Conservation (phyloP, 169 alveolate genomes). For the Cryptosporidium sp. region DNA sequence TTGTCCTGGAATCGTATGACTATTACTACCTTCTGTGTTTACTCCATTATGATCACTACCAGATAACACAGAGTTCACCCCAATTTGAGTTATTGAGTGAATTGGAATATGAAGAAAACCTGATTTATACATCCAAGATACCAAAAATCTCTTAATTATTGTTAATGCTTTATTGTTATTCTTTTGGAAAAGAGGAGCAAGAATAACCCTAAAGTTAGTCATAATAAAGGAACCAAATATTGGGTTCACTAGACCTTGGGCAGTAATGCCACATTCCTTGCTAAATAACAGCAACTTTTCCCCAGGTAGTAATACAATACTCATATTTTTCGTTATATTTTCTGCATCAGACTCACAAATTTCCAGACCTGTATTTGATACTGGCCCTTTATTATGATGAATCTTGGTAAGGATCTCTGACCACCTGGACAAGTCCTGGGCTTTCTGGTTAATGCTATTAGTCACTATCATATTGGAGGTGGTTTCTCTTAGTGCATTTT, state of each 20-base stretch:
- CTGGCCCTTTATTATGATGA: neutral
- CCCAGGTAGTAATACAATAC: conserved; percentile 34
- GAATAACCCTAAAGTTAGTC: conserved; percentile 37
- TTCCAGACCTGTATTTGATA: conserved; percentile 5
- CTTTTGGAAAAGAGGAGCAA: conserved; percentile 60
- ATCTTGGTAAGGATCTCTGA: conserved; percentile 14
- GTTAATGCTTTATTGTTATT: conserved; percentile 9
- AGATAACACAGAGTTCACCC: neutral
- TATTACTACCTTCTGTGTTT: neutral
- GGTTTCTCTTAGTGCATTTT: conserved; percentile 62
- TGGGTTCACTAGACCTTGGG: conserved; percentile 33
- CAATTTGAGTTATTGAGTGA: neutral
- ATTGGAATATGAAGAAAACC: conserved; percentile 54
- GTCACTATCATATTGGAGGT: conserved; percentile 35
- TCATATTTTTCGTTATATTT: conserved; percentile 27
- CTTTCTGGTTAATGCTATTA: neutral
- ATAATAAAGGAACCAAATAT: conserved; percentile 36
- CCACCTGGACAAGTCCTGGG: conserved; percentile 19
- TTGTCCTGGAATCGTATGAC: neutral
- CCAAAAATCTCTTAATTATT: conserved; percentile 2
- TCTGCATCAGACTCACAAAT: conserved; percentile 27
- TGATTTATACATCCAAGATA: conserved; percentile 56
- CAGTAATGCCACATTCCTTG: conserved; percentile 50
- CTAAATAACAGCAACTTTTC: conserved; percentile 15
- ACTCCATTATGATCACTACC: neutral